Evolutionary conservation across 768 basidiomycete genomes (phyloP).

Genomic region (Tylopilus subfusipes): DNA sequence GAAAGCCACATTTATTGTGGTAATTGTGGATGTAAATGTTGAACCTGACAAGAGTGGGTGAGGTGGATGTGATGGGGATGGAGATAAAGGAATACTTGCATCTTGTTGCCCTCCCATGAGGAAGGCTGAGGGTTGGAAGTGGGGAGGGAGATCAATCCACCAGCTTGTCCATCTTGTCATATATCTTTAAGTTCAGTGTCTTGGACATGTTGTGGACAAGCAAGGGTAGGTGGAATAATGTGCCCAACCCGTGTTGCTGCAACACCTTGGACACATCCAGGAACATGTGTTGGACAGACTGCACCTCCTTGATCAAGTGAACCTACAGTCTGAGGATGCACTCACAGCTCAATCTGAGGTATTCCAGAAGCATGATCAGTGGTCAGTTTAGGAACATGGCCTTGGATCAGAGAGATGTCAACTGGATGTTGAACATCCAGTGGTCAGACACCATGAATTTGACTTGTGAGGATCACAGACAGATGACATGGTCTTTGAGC

Average conservation of each 20-base stretch:
- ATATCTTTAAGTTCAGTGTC: constrained; percentile 30
- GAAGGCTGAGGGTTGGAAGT: not conserved
- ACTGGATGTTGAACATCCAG: constrained; percentile 47
- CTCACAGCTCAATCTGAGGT: constrained; percentile 34
- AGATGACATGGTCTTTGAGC: constrained; percentile 34
- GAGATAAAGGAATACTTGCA: constrained; percentile 45
- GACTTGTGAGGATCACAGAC: constrained; percentile 42
- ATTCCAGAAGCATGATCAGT: constrained; percentile 47
- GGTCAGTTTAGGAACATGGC: constrained; percentile 45
- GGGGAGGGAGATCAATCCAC: not conserved
- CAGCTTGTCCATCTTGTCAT: constrained; percentile 3
- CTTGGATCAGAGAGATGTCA: constrained; percentile 42
- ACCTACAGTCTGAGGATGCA: constrained; percentile 39
- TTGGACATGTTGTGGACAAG: constrained; percentile 36
- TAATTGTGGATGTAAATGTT: constrained; percentile 90
- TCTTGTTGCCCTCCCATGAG: constrained; percentile 84
- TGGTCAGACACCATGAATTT: constrained; percentile 43
- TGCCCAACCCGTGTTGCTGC: constrained; percentile 42
- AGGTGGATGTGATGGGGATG: not conserved
- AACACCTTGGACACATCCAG: constrained; percentile 37
- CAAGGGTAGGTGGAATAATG: constrained; percentile 43
- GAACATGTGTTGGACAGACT: constrained; percentile 34
- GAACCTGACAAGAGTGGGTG: constrained; percentile 67
- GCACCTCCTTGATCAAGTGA: constrained; percentile 35
- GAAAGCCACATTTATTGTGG: constrained; percentile 74